Conservation (phyloP, 371 early-diverging fungal species). For the Zychaea mexicana region DNA sequence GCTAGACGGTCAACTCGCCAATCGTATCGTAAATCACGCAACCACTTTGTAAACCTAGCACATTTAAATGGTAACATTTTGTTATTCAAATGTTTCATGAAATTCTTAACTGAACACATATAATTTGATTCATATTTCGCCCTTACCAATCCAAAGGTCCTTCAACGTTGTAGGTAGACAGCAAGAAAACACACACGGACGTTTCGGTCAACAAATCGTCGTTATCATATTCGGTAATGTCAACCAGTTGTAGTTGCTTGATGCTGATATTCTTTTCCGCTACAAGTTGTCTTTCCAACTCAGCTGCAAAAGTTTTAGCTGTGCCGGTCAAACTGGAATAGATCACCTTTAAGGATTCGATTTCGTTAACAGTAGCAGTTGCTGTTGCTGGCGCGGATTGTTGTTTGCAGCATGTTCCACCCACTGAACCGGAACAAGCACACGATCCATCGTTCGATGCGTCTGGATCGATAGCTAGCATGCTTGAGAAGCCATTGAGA, state of each 20-base stretch:
- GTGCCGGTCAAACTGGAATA: constrained; percentile 55
- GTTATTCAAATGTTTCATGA: background rate
- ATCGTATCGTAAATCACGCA: constrained; percentile 69
- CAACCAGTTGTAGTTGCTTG: constrained; percentile 43
- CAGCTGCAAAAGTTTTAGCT: constrained; percentile 44
- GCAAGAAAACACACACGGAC: constrained; percentile 62
- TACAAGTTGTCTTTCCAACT: constrained; percentile 32
- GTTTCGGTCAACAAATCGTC: constrained; percentile 67
- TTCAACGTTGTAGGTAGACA: constrained; percentile 78
- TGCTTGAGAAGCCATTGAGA: constrained; percentile 44
- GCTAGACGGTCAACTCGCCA: constrained; percentile 67
- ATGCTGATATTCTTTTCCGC: constrained; percentile 22
- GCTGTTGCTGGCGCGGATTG: constrained; percentile 1
- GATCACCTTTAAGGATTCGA: constrained; percentile 50
- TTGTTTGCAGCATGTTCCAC: constrained; percentile 35
- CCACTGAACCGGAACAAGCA: constrained; percentile 21
- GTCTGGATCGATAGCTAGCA: constrained; percentile 45
- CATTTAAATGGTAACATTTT: background rate
- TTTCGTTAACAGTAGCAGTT: constrained; percentile 12
- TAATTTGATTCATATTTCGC: background rate
- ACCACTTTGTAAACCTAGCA: constrained; percentile 55
- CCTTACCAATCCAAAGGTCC: constrained; percentile 69
- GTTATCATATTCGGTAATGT: constrained; percentile 73
- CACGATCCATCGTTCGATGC: constrained; percentile 22
- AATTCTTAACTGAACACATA: too few species aligned